Conservation (phyloP, 345 rosid genomes). For the Hibiscus tridactylites region DNA sequence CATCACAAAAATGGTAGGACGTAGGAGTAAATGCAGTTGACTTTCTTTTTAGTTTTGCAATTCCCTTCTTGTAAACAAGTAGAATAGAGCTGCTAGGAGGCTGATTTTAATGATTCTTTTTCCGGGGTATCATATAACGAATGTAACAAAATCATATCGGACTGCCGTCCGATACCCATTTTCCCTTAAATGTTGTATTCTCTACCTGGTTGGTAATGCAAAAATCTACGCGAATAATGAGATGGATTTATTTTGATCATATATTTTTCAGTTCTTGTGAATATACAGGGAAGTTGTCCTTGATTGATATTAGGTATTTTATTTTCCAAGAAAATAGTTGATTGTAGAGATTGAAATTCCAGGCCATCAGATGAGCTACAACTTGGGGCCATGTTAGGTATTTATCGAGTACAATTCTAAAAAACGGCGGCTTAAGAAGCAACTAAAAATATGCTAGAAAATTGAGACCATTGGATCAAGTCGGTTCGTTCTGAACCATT, state of each 20-base stretch:
- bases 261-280: too few species aligned
- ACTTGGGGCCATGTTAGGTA: too few species aligned
- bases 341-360: too few species aligned
- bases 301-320: too few species aligned
- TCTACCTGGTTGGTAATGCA: background rate
- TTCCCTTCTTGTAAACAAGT: background rate
- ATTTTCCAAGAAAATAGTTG: too few species aligned
- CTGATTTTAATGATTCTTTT: conserved; percentile 4
- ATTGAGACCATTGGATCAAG: too few species aligned
- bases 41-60: conserved; percentile 1
- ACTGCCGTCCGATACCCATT: background rate
- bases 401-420: too few species aligned
- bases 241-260: background rate
- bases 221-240: background rate
- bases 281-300: too few species aligned
- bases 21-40: conserved; percentile 9
- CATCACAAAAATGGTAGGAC: conserved; percentile 6
- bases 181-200: background rate
- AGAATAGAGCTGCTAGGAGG: background rate
- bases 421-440: too few species aligned
- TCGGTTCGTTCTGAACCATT: too few species aligned
- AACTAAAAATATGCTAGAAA: too few species aligned
- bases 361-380: too few species aligned
- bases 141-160: background rate
- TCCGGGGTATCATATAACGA: background rate